Base-by-base conservation (phyloP, 73 alveolate genomes). In the Strombidium stylifer region DNA sequence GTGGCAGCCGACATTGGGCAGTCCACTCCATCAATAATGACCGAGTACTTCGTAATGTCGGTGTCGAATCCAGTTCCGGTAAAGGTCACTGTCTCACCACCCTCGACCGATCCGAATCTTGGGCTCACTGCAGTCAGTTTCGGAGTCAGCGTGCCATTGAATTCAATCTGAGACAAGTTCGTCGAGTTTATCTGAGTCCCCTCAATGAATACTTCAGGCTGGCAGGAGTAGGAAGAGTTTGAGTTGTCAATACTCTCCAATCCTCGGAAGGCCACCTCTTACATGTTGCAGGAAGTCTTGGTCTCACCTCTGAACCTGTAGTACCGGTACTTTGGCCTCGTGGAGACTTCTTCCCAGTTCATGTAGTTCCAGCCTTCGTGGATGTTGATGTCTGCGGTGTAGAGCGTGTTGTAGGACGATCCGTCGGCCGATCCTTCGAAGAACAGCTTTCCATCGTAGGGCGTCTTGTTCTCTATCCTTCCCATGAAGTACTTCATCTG, bases 21-120 rank as follows among this genome's bases (percentile, higher is more conserved):
- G 18, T 18, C 28, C 11, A 85, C 73, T 0, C 74, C 92, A 55
- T 90, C 97, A 23, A 90, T 81, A 1, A 45, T 23, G 0, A 90
- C 82, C 8, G 66, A 11, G 12, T 66, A 54, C 15, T 67, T 52
- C 16, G 81, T 24, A 20, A 74, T 30, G 2, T 42, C 31, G 2
- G 76, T 20, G 0, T 69, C 10, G 65, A 75, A 75, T 27, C 52
- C 56, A 11, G 60, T 18, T 2, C 88, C 82, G 3, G 72, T 39
- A 27, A 75, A 27, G 11, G 64, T 37, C 45, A 75, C 75, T 0
- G 66, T 42, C n/a, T 52, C 81, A 0, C 75, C 75, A 1, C 88
- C 88, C 36, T 21, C 46, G 35, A 19, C 26, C 1, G 69, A 46
- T 26, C 76, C 76, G 2, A 18, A 31, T 41, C 47, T 15, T 11